Evolutionary conservation across 2,329 filamentous ascomycete genomes (phyloP).

Genomic region (Colletotrichum sp.): DNA sequence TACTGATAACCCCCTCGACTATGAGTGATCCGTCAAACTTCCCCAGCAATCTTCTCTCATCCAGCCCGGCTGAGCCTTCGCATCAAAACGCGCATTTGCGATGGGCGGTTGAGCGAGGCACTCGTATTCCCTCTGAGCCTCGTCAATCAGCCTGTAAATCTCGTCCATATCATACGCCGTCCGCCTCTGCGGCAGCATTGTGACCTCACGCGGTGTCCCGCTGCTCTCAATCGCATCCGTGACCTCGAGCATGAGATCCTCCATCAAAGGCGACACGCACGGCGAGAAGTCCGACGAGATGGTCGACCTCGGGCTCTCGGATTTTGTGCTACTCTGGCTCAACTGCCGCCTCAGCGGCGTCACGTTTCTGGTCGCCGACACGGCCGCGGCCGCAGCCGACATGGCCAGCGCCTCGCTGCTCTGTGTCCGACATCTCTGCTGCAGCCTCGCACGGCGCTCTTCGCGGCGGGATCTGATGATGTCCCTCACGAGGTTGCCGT

Average conservation of each 20-base stretch:
- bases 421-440: slow-evolving; percentile 8
- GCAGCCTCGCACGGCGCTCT: slow-evolving; percentile 8
- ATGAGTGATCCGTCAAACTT: not conserved
- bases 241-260: slow-evolving; percentile 16
- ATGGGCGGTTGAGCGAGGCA: not conserved
- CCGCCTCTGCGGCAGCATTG: not conserved
- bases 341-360: slow-evolving; percentile 11
- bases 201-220: not conserved
- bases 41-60: slow-evolving; percentile 9
- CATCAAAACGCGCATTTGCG: not conserved
- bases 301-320: slow-evolving; percentile 6
- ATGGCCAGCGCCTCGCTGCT: not conserved
- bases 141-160: slow-evolving; percentile 11
- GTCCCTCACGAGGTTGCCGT: slow-evolving; percentile 8
- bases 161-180: slow-evolving; percentile 12
- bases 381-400: not conserved
- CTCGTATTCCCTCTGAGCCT: slow-evolving; percentile 16
- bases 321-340: slow-evolving; percentile 13
- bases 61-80: not conserved
- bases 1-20: not conserved
- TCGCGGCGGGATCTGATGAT: slow-evolving; percentile 15
- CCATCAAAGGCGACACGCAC: slow-evolving; percentile 18
- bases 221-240: slow-evolving; percentile 17
- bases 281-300: slow-evolving; percentile 5
- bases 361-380: not conserved